Conservation (phyloP, 768 basidiomycete genomes). For the Galerina sulciceps region DNA sequence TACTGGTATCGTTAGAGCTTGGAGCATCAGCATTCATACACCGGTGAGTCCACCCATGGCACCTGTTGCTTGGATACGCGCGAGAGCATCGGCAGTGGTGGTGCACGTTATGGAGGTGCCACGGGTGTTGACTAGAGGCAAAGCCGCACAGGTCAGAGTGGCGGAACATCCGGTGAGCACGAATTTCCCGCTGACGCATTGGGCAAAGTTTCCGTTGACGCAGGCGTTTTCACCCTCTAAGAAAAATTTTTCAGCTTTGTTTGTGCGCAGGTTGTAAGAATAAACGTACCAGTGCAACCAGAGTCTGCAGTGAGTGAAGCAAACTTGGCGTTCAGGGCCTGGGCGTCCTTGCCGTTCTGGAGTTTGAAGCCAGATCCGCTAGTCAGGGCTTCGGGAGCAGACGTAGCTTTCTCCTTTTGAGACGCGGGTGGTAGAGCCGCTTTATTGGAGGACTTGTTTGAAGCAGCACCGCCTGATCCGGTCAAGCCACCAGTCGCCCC, state of each 20-base stretch:
- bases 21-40: conserved; percentile 7
- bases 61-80: conserved; percentile 46
- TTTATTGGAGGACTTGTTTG: conserved; percentile 12
- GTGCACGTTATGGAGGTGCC: conserved; percentile 60
- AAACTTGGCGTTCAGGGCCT: conserved; percentile 57
- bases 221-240: conserved; percentile 49
- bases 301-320: conserved; percentile 46
- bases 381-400: conserved; percentile 19
- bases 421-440: conserved; percentile 22
- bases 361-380: conserved; percentile 13
- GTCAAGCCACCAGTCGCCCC: conserved; percentile 45
- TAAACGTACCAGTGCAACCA: conserved; percentile 41
- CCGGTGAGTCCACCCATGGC: conserved; percentile 48
- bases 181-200: conserved; percentile 56
- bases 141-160: conserved; percentile 46
- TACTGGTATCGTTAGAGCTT: too few species aligned
- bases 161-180: conserved; percentile 39
- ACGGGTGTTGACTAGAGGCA: conserved; percentile 56
- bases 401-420: conserved; percentile 7
- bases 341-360: conserved; percentile 53
- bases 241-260: conserved; percentile 20
- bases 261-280: background rate
- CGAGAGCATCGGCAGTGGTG: conserved; percentile 46
- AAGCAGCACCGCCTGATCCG: conserved; percentile 21
- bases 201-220: conserved; percentile 49